These are phyloP conservation scores for Scytalidium lignicola DNA, from an alignment of 2,329 filamentous ascomycete genomes.

Conservation along the genomic window DNA sequence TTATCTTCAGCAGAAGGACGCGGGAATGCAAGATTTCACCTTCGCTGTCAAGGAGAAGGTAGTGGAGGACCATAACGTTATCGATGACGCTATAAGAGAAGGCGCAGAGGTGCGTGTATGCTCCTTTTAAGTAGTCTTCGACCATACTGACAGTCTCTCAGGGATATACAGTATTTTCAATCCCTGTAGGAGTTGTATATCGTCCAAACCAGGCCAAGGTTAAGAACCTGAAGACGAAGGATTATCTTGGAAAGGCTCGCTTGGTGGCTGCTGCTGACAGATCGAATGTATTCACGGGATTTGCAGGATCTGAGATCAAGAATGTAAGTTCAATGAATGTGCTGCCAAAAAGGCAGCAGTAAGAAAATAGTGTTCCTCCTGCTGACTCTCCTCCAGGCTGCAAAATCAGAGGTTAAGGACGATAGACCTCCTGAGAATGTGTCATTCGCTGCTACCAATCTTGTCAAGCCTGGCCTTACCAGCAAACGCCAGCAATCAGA, in stretches of 20 bases:
- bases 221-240: slow-evolving; percentile 94
- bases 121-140: neutral
- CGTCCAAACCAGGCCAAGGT: slow-evolving; percentile 96
- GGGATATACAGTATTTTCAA: slow-evolving; percentile 98
- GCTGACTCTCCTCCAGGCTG: slow-evolving; percentile 35
- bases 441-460: slow-evolving; percentile 86
- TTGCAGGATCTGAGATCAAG: slow-evolving; percentile 73
- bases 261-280: slow-evolving; percentile 84
- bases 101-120: slow-evolving; percentile 69
- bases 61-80: slow-evolving; percentile 93
- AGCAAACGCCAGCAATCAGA: slow-evolving; percentile 83
- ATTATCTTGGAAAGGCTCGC: slow-evolving; percentile 94
- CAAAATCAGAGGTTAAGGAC: slow-evolving; percentile 57
- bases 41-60: slow-evolving; percentile 95
- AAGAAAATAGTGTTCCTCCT: neutral
- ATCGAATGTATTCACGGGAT: slow-evolving; percentile 75
- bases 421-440: slow-evolving; percentile 79
- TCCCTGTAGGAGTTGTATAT: slow-evolving; percentile 92
- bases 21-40: slow-evolving; percentile 83
- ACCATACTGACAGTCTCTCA: slow-evolving; percentile 32
- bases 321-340: slow-evolving; percentile 43
- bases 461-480: slow-evolving; percentile 79
- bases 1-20: slow-evolving; percentile 86
- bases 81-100: slow-evolving; percentile 92
- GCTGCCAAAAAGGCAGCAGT: no score